A percentile compares a stretch with the other conserved stretches of the same genome.
Evolutionary conservation across 1,284 basidiomycete genomes (phyloP).

Genomic region (Naganishia sp.): DNA sequence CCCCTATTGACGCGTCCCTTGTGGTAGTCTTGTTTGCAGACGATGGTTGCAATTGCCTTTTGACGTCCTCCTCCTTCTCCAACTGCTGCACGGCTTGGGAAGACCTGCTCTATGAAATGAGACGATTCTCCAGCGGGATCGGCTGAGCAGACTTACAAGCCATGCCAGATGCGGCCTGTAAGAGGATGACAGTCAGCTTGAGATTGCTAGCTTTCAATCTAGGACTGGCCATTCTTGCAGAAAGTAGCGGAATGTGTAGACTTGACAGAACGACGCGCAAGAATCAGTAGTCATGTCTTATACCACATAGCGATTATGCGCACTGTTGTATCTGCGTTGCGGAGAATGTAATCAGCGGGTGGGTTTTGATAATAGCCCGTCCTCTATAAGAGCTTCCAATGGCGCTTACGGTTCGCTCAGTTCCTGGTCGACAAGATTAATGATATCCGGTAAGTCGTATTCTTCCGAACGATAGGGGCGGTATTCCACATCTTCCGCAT

Average conservation of each 20-base stretch:
- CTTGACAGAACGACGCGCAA: slow-evolving; percentile 33
- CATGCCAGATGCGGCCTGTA: slow-evolving; percentile 89
- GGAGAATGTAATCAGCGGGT: background rate
- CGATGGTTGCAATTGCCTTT: slow-evolving; percentile 81
- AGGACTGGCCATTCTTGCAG: slow-evolving; percentile 78
- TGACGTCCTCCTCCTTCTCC: slow-evolving; percentile 37
- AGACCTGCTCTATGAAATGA: slow-evolving; percentile 57
- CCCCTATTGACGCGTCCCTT: slow-evolving; percentile 74
- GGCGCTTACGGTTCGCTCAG: slow-evolving; percentile 89
- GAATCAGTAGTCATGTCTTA: too few relatives aligned
- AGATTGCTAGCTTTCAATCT: background rate
- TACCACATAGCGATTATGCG: background rate
- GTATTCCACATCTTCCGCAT: background rate
- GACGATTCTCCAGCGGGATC: background rate
- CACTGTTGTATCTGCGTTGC: slow-evolving; percentile 38
- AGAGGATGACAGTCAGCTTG: background rate
- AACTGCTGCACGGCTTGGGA: slow-evolving; percentile 40
- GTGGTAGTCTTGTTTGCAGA: slow-evolving; percentile 92
- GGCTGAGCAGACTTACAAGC: slow-evolving; percentile 60
- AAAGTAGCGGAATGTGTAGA: slow-evolving; percentile 71
- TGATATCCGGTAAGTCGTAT: slow-evolving; percentile 74
- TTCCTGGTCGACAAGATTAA: slow-evolving; percentile 84
- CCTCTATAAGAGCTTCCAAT: background rate
- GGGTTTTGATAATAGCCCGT: background rate
- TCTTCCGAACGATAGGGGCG: slow-evolving; percentile 53